Base-by-base conservation (phyloP, 2,329 filamentous ascomycete genomes). In the Septoria petroselini region DNA sequence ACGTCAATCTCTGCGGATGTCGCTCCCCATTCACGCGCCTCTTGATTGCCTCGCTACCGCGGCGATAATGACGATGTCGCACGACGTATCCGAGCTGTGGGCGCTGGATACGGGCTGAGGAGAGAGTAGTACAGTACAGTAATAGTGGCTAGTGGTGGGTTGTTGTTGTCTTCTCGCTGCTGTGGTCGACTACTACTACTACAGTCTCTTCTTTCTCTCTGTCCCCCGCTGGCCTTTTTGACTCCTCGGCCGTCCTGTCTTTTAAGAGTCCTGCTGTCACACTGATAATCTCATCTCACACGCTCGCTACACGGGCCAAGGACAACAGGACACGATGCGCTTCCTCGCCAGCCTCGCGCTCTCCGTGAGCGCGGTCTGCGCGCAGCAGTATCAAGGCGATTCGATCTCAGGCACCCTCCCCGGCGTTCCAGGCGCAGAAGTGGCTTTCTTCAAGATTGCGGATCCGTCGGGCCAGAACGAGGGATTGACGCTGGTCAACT, bases 381-480 rank as follows among this genome's bases (percentile, higher is more conserved):
- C 58, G 7, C 61, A 63, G 41, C 62, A 64, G 38, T 62, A 61
- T 37, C 54, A 48, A 3, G 60, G 62, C 29, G 55, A 62, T 29
- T 30, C 44, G 14, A 62, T 64, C 43, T 53, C 50, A 23, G 58
- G 53, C n/a, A 41, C 37, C 18, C 52, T 63, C 11, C 59, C 61
- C 4, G 45, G 34, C 5, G 43, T 62, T 18, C 31, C 39, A 11
- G 55, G 59, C 23, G 48, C 54, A 11, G 61, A 63, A 34, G 47
- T 63, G 30, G 54, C 61, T n/a, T 69, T 60, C 58, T 69, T 64
- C 57, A 65, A 62, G 43, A 64, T 68, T 51, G 59, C 58, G 14
- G 62, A 64, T 34, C 45, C 54, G 1, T 48, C 48, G 19, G 55
- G 54, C 18, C 31, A 31, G 8, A 62, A 61, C 50, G 48, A 54